phyloP scores from a whole-genome alignment of 768 basidiomycete species.

The Tubosaeta brunneosetosa region DNA sequence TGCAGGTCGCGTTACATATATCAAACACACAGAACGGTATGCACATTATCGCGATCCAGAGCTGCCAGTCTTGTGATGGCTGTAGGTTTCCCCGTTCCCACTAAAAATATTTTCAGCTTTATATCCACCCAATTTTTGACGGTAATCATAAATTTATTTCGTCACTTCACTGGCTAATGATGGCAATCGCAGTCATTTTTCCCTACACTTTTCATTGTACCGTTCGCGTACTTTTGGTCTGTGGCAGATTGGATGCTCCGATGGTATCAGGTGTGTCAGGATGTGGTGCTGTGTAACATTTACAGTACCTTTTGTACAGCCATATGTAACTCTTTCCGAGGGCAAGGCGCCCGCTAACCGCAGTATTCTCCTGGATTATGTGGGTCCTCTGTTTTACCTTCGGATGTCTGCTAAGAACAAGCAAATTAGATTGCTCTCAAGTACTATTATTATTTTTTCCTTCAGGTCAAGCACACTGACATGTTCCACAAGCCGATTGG shows the following conservation, averaged over 20 bases:
- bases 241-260: conserved; percentile 51
- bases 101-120: conserved; percentile 44
- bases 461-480: conserved; percentile 1
- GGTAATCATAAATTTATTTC: conserved; percentile 29
- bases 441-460: conserved; percentile 23
- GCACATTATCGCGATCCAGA: background rate
- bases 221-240: conserved; percentile 47
- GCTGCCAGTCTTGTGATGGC: background rate
- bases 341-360: conserved; percentile 53
- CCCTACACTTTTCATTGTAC: conserved; percentile 48
- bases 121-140: conserved; percentile 44
- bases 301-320: conserved; percentile 36
- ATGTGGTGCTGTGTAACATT: background rate
- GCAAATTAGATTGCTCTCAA: conserved; percentile 38
- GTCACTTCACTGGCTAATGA: background rate
- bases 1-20: conserved; percentile 12
- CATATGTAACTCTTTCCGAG: conserved; percentile 53
- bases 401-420: conserved; percentile 1
- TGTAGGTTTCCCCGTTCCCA: conserved; percentile 51
- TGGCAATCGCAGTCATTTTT: conserved; percentile 47
- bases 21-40: conserved; percentile 17
- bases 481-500: conserved; percentile 34
- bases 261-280: conserved; percentile 49
- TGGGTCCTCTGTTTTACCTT: conserved; percentile 26
- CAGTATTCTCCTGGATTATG: conserved; percentile 64